Evolutionary conservation across 2,329 filamentous ascomycete species (phyloP), one percentile per base, ranked within the genome.

Genomic region (Claviceps capensis): DNA sequence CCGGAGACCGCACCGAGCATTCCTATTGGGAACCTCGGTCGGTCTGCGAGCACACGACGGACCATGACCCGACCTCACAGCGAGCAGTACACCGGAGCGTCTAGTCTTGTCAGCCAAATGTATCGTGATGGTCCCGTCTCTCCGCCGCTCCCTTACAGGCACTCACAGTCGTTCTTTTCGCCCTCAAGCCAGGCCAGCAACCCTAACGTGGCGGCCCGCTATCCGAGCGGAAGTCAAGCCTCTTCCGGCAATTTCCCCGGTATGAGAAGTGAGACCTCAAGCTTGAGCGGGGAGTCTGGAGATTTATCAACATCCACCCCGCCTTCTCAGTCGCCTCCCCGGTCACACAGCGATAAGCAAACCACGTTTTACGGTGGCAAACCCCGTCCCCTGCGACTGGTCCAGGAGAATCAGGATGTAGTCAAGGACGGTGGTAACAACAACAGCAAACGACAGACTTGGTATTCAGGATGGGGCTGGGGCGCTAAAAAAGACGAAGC

Each of bases 91-190:
- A 77, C 76, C 0, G 70, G 70, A 45, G 82, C 82, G 17, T 85
- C 86, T 7, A 81, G 77, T 54, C 79, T 95, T 34, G 84, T 95
- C 48, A 88, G 87, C 60, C 89, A 90, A 67, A 95, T 95, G 86
- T 94, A 94, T 71, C 84, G 83, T 62, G 78, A 85, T 22, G 77
- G 79, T 4, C 77, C 81, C 8, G 73, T 78, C 44, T 85, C 82
- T 22, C 75, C 80, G 45, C 71, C 77, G 3, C 69, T 82, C 26
- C 72, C 72, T 58, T 73, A 81, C 66, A 70, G 83, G 55, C 72
- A 78, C 63, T 78, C 79, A 56, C 74, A 79, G 61, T 81, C 79
- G 36, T 85, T 85, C 69, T 86, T 86, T 67, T 69, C 69, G 14
- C 68, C 70, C 59, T 72, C 67, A 58, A 68, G 68, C 46, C 67